Percentiles rank a stretch among this genome's conserved stretches.
Conservation (phyloP, 768 basidiomycete species). For the Pulveroboletus sp. region DNA sequence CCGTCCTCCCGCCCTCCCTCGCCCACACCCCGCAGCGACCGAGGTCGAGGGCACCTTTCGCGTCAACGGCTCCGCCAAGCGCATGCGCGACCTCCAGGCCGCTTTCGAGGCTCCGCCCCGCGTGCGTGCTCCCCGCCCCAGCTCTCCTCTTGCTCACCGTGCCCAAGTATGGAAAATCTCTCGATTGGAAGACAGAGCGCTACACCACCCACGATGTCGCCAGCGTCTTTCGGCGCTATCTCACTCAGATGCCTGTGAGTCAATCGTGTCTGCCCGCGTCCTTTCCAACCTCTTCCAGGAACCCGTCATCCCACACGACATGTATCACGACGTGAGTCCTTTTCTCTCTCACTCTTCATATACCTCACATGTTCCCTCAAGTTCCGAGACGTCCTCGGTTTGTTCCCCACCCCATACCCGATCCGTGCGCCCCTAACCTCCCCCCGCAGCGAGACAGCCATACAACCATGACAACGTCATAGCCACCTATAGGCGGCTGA, state of each 20-base stretch:
- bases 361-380: constrained; percentile 27
- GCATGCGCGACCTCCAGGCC: constrained; percentile 93
- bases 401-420: constrained; percentile 16
- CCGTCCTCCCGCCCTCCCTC: background rate
- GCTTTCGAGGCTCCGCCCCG: constrained; percentile 85
- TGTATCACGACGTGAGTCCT: constrained; percentile 76
- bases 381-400: constrained; percentile 80
- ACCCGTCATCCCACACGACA: constrained; percentile 87
- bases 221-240: constrained; percentile 91
- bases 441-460: constrained; percentile 56
- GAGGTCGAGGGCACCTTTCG: constrained; percentile 93
- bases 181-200: constrained; percentile 83
- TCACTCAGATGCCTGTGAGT: constrained; percentile 95
- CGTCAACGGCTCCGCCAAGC: constrained; percentile 90
- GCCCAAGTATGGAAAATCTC: constrained; percentile 81
- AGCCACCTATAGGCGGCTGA: constrained; percentile 76
- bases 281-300: constrained; percentile 50
- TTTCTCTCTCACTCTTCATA: constrained; percentile 12
- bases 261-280: background rate
- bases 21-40: constrained; percentile 51
- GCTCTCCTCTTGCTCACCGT: constrained; percentile 4
- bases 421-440: constrained; percentile 14
- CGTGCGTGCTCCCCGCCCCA: constrained; percentile 39
- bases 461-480: constrained; percentile 71
- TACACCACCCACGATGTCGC: constrained; percentile 98